Percentiles rank a stretch among this genome's conserved stretches.
phyloP scores from a whole-genome alignment of 2,329 filamentous ascomycete species.

The Clonostachys sp. region DNA sequence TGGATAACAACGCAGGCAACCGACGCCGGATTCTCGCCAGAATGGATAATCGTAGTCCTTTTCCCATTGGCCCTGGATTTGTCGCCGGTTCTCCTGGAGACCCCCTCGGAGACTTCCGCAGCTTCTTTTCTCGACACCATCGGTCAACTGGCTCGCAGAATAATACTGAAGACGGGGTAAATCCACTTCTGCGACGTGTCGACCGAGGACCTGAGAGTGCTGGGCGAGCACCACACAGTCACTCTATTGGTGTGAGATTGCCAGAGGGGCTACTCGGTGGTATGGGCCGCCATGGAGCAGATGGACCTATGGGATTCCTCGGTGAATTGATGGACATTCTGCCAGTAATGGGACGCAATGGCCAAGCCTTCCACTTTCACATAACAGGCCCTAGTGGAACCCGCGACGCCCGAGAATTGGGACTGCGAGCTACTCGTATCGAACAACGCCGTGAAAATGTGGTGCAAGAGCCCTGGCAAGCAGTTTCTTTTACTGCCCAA shows the following conservation, averaged over 20 bases:
- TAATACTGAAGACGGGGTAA: constrained; percentile 73
- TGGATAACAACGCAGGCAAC: constrained; percentile 44
- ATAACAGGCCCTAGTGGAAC: constrained; percentile 43
- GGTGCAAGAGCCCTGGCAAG: constrained; percentile 62
- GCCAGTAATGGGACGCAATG: constrained; percentile 37
- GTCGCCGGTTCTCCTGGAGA: constrained; percentile 47
- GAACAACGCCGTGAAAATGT: constrained; percentile 36
- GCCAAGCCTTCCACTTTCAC: constrained; percentile 55
- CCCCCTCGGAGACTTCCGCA: constrained; percentile 36
- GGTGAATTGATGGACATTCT: constrained; percentile 53
- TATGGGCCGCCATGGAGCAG: constrained; percentile 26
- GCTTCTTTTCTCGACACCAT: constrained; percentile 45
- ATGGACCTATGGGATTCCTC: constrained; percentile 49
- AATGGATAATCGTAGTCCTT: constrained; percentile 47
- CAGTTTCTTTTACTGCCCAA: constrained; percentile 69
- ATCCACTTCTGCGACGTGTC: constrained; percentile 74
- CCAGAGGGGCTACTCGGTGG: constrained; percentile 38
- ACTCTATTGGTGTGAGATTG: constrained; percentile 48
- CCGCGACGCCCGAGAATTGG: constrained; percentile 44
- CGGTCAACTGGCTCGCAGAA: constrained; percentile 48
- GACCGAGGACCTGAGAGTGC: constrained; percentile 36
- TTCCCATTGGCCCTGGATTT: constrained; percentile 43
- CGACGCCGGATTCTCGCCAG: constrained; percentile 23
- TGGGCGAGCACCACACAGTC: constrained; percentile 41
- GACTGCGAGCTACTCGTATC: not conserved